Evolutionary conservation across 352 stramenopile species (phyloP).

Genomic region (Phytophthora agathidicida): DNA sequence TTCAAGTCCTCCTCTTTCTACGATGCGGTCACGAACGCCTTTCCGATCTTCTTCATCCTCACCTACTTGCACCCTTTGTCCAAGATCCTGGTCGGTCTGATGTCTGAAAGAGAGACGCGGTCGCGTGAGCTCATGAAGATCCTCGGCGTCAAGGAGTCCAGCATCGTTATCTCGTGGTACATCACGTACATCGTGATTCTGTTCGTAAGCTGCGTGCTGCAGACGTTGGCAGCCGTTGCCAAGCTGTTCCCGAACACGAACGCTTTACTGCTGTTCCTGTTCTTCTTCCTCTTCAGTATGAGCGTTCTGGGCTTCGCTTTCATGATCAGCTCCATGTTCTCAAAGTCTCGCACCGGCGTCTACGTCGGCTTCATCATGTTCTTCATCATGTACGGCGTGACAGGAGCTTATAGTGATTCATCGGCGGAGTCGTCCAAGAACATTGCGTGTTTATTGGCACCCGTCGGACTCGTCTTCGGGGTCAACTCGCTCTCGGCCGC

Average conservation of each 20-base stretch:
- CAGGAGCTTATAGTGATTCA: conserved; percentile 53
- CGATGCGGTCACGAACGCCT: conserved; percentile 39
- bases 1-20: conserved; percentile 33
- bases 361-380: conserved; percentile 43
- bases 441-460: conserved; percentile 54
- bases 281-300: conserved; percentile 40
- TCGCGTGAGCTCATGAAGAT: conserved; percentile 43
- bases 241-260: conserved; percentile 41
- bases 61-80: conserved; percentile 37
- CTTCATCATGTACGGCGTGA: conserved; percentile 41
- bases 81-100: conserved; percentile 37
- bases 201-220: conserved; percentile 36
- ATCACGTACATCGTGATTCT: conserved; percentile 45
- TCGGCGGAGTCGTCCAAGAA: conserved; percentile 39
- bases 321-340: conserved; percentile 44
- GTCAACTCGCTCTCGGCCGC: conserved; percentile 58
- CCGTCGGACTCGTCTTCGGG: conserved; percentile 40
- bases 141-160: conserved; percentile 39
- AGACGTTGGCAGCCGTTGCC: conserved; percentile 26
- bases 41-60: conserved; percentile 37
- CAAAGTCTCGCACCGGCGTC: conserved; percentile 35
- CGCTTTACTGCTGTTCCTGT: conserved; percentile 30
- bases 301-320: conserved; percentile 41
- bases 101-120: conserved; percentile 41
- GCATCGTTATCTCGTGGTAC: conserved; percentile 50